phyloP scores from a whole-genome alignment of 257 asterid species.

The Gynochthodes officinalis region DNA sequence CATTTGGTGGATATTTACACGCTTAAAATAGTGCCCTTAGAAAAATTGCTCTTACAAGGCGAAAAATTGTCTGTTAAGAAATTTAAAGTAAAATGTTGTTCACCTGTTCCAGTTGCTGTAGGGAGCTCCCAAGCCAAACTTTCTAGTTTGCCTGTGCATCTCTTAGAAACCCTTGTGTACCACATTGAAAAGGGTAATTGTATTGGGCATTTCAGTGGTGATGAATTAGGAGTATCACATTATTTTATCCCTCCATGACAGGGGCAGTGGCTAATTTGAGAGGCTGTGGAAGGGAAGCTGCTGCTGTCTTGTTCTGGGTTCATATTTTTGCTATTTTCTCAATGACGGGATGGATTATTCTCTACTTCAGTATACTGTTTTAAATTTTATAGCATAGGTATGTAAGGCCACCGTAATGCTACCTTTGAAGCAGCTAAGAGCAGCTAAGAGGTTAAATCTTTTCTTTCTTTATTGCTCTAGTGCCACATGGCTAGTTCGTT shows the following conservation, averaged over 20 bases:
- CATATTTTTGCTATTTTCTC: slow-evolving; percentile 89
- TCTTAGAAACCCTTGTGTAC: neutral
- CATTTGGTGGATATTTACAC: neutral
- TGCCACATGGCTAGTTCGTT: no score
- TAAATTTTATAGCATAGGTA: slow-evolving; percentile 21
- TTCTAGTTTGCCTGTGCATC: neutral
- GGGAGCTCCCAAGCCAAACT: neutral
- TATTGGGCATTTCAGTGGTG: neutral
- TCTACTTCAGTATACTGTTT: slow-evolving; percentile 78
- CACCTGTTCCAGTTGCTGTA: neutral
- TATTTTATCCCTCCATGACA: slow-evolving; percentile 17
- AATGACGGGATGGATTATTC: slow-evolving; percentile 97
- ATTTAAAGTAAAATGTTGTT: neutral
- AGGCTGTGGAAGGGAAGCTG: slow-evolving; percentile 97
- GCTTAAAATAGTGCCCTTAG: neutral
- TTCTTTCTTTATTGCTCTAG: no score
- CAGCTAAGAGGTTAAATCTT: no score
- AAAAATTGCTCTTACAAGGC: neutral
- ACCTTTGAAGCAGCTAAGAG: no score
- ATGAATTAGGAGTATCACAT: neutral
- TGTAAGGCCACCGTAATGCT: neutral
- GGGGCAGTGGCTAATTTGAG: slow-evolving; percentile 98
- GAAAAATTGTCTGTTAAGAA: neutral
- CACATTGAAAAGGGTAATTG: neutral
- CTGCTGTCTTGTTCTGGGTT: slow-evolving; percentile 95